Evolutionary conservation across 1,284 basidiomycete species (phyloP), one percentile per base, ranked within the genome.

Genomic region (Pseudozyma flocculosa): DNA sequence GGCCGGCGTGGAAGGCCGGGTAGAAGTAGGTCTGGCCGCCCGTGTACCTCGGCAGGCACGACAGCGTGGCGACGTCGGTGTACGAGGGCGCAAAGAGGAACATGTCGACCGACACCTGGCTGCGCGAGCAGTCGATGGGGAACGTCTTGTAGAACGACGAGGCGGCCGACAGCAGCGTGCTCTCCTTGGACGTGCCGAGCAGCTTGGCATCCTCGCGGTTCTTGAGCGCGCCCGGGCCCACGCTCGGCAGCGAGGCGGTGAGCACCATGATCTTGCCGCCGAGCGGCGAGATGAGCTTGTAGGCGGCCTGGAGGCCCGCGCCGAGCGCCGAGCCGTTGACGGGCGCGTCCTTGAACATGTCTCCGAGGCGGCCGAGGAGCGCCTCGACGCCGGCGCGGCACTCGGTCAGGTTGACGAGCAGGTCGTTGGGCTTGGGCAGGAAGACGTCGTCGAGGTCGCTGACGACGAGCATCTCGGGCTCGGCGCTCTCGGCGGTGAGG

Each of bases 11-110:
- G 83, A 98, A 98, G 7, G 91, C 91, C 18, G 94, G 95, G 80
- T 98, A 98, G 80, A 94, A 95, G 82, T 92, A 98, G 0, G 94
- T 96, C 79, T 96, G 90, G 39, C 95, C 95, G 54, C 93, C 91
- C 15, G 95, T 98, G 80, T 99, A 98, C 73, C 94, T 89, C 14
- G 95, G 95, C 29, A 99, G 83, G 73, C 87, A 94, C 11, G 89
- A 86, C 32, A 95, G 83, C 54, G 88, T 93, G 2, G 95, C 92
- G 37, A 98, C 90, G 79, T 99, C 95, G 65, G 94, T 93, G 79
- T 98, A 99, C 23, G 84, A 83, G 15, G 90, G 84, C 57, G 89
- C 89, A 81, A 96, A 97, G 48, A 98, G 83, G 87, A 96, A 98
- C 94, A 99, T 97, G 79, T 98, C 94, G 50, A 99, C 93, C 0